Conservation (phyloP, 805 yeast genomes). For the Starmerella kuoi region DNA sequence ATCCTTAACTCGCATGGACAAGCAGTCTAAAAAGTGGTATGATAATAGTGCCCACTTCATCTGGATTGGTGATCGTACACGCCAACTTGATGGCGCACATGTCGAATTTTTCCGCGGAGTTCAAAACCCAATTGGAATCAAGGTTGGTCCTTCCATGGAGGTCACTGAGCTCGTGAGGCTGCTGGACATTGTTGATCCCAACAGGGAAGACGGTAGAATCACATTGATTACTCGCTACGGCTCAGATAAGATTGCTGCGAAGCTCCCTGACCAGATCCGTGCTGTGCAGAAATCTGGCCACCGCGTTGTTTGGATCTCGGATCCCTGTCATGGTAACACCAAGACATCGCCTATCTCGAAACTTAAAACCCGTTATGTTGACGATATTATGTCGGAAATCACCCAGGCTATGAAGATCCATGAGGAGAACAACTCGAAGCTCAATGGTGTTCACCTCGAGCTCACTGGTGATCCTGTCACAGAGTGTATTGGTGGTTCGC, state of each 20-base stretch:
- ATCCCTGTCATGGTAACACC: conserved; percentile 37
- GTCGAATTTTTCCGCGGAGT: conserved; percentile 36
- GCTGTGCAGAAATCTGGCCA: conserved; percentile 32
- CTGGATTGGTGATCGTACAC: conserved; percentile 37
- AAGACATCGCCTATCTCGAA: conserved; percentile 31
- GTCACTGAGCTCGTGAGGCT: conserved; percentile 30
- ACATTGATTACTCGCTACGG: conserved; percentile 36
- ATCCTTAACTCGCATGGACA: conserved; percentile 28
- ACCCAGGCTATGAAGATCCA: conserved; percentile 31
- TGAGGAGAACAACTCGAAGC: conserved; percentile 25
- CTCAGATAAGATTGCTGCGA: conserved; percentile 27
- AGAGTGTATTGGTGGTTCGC: conserved; percentile 36
- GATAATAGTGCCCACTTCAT: conserved; percentile 35
- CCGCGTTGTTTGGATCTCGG: conserved; percentile 35
- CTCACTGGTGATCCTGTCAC: conserved; percentile 36
- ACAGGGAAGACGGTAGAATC: conserved; percentile 31
- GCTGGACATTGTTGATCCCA: conserved; percentile 33
- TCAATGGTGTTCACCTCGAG: conserved; percentile 34
- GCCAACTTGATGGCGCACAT: conserved; percentile 37
- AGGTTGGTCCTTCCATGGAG: conserved; percentile 35
- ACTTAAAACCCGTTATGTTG: conserved; percentile 34
- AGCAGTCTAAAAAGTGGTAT: conserved; percentile 28
- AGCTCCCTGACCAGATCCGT: conserved; percentile 32
- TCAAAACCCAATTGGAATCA: conserved; percentile 34
- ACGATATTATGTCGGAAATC: conserved; percentile 33